Base-by-base conservation (phyloP, 2,329 filamentous ascomycete species). In the Xylaria sp. region DNA sequence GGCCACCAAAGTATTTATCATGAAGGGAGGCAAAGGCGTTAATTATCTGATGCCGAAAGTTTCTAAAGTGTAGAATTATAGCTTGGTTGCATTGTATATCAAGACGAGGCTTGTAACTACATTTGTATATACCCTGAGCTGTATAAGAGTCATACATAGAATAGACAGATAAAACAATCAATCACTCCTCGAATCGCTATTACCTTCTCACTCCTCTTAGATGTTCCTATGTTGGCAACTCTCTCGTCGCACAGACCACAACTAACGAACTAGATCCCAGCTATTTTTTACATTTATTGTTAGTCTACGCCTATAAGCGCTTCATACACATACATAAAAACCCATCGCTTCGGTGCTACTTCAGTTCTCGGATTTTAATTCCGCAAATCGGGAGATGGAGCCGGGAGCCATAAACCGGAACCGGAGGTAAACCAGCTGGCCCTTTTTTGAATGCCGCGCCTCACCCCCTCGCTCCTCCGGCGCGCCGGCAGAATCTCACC, bases 21-120 rank as follows among this genome's bases (percentile, higher is more conserved):
- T 88, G 13, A 79, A 81, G 32, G 82, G 82, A 1, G 92, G 91
- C 13, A 89, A 85, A 77, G 83, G 92, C 58, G 86, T 95, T 32
- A 97, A 94, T 80, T 91, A 94, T 83, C 89, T 96, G 9, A 56
- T 71, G 23, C 67, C 69, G 4, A 67, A 69, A 36, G 12, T 15
- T 32, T 20, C 46, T 28, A 41, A 45, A 39, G 55, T 23, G 18
- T 67, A 65, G 25, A 58, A 12, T 18, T 13, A n/a, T 32, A 28
- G 32, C 56, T 39, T 18, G 10, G 10, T 9, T 20, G 43, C 5
- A 8, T 20, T 56, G 39, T 48, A 57, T 46, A 53, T 32, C 18
- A 58, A 50, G 39, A 59, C 2, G 32, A 10, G 10, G 34, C 28
- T 13, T 65, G 60, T 62, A 60, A 60, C 34, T 39, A 55, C 60